Evolutionary conservation across 2,329 filamentous ascomycete genomes (phyloP), one percentile per base, ranked within the genome.

Genomic region (Beauveria rudraprayagi): DNA sequence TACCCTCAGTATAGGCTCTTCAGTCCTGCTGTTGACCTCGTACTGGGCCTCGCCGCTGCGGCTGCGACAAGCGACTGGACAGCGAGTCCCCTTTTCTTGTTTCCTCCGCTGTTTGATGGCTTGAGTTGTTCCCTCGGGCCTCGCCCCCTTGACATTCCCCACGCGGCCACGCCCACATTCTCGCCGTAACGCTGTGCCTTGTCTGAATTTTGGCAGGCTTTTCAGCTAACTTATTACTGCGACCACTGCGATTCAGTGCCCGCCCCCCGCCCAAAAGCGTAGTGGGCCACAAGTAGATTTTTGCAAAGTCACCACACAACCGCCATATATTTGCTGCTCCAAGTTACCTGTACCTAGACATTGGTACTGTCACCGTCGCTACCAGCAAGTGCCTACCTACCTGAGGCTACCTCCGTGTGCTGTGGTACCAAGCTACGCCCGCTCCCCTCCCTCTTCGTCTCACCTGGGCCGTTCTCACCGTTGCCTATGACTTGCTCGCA

Each of bases 401-500:
- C 30, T 14, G 30, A 34, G 30, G 34, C 11, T 37, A 37, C 34
- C 34, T 5, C 34, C 34, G 34, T 37, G n/a, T 24, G 22, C 48
- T 30, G 14, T 9, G 26, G 48, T 51, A 51, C 48, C 22, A 43
- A 54, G n/a, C 51, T 53, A 40, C 34, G 30, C 51, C 51, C 34
- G 34, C 53, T 24, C 37, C 26, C 56, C 34, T 40, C 22, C 54
- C 30, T 52, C 47, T 19, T 44, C 48, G 41, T 52, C 56, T 59
- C 55, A 57, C 55, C 46, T 30, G 44, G 37, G 10, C 48, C 19
- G 22, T 44, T 48, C 24, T 59, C 56, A 52, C 40, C 37, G 55
- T 52, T 41, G 47, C 37, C 47, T 52, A 26, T 51, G 30, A 51
- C 44, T 59, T 19, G 54, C 41, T 56, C 34, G 56, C 56, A 59